A percentile compares a stretch with the other conserved stretches of the same genome.
Evolutionary conservation across 2,329 filamentous ascomycete genomes (phyloP).

Genomic region (Penicillium occitanis): DNA sequence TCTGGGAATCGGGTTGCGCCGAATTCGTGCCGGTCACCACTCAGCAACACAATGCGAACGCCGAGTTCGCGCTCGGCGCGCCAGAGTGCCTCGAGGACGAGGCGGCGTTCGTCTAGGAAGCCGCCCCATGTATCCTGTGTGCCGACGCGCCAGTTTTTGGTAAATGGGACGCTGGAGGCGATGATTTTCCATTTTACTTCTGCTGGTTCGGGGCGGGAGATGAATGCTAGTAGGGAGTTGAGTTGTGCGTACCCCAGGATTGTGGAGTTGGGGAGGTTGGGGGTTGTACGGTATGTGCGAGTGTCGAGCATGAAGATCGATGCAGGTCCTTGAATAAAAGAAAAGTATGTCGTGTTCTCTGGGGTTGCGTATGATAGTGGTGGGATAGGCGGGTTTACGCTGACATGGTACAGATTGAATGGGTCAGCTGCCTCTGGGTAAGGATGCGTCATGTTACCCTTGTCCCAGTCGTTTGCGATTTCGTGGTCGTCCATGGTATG

Average conservation of each 20-base stretch:
- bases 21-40: constrained; percentile 95
- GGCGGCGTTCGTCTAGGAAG: constrained; percentile 75
- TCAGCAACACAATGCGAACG: constrained; percentile 77
- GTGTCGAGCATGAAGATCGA: constrained; percentile 96
- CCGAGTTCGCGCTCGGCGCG: constrained; percentile 69
- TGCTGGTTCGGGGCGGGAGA: constrained; percentile 67
- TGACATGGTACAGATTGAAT: constrained; percentile 81
- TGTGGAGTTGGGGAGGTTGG: constrained; percentile 62
- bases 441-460: constrained; percentile 73
- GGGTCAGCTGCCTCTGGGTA: constrained; percentile 79
- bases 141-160: constrained; percentile 94
- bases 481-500: constrained; percentile 97
- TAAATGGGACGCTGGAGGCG: constrained; percentile 87
- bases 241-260: constrained; percentile 85
- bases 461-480: constrained; percentile 86
- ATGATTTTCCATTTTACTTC: constrained; percentile 93
- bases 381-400: constrained; percentile 72
- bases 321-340: constrained; percentile 84
- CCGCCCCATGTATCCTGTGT: constrained; percentile 91
- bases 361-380: constrained; percentile 51
- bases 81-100: constrained; percentile 90
- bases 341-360: constrained; percentile 75
- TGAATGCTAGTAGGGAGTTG: constrained; percentile 73
- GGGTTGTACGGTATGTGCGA: constrained; percentile 71
- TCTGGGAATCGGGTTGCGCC: constrained; percentile 76